Evolutionary conservation across 1,284 basidiomycete species (phyloP).

Genomic region (Phellopilus nigrolimitatus): DNA sequence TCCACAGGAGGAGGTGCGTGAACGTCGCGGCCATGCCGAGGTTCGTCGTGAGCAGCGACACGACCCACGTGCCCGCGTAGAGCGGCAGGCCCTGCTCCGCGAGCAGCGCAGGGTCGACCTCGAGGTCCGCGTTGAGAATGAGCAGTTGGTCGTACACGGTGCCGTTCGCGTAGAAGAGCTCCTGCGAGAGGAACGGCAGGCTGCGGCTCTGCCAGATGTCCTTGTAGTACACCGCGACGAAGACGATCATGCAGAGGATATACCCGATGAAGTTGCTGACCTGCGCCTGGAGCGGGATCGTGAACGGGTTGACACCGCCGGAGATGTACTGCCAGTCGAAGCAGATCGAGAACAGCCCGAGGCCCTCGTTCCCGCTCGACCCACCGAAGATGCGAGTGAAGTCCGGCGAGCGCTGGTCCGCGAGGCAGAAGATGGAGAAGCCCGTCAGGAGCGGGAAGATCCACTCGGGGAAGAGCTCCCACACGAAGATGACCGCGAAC

Average conservation of each 20-base stretch:
- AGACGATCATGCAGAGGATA: conserved; percentile 43
- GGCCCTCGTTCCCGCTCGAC: conserved; percentile 54
- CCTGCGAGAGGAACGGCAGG: conserved; percentile 52
- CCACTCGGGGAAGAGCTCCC: conserved; percentile 46
- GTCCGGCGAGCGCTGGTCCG: conserved; percentile 40
- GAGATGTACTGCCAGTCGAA: conserved; percentile 46
- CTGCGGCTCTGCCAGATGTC: conserved; percentile 45
- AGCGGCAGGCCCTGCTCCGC: conserved; percentile 39
- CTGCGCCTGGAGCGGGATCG: conserved; percentile 31
- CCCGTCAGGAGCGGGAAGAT: conserved; percentile 40
- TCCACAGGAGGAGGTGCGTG: conserved; percentile 50
- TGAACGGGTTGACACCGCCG: conserved; percentile 35
- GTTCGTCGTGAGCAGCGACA: conserved; percentile 34
- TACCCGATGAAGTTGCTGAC: conserved; percentile 40
- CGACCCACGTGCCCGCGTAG: conserved; percentile 37
- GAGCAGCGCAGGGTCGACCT: conserved; percentile 41
- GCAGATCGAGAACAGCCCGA: conserved; percentile 45
- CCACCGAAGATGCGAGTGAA: conserved; percentile 59
- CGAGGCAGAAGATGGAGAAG: conserved; percentile 54
- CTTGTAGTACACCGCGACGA: conserved; percentile 38
- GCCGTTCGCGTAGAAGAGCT: conserved; percentile 48
- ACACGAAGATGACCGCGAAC: conserved; percentile 34
- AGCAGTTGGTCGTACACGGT: conserved; percentile 41
- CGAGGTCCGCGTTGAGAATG: conserved; percentile 45
- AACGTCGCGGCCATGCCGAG: conserved; percentile 43